These are phyloP conservation scores for Lithohypha guttulata DNA, from an alignment of 2,329 filamentous ascomycete species.

Conservation along the genomic window DNA sequence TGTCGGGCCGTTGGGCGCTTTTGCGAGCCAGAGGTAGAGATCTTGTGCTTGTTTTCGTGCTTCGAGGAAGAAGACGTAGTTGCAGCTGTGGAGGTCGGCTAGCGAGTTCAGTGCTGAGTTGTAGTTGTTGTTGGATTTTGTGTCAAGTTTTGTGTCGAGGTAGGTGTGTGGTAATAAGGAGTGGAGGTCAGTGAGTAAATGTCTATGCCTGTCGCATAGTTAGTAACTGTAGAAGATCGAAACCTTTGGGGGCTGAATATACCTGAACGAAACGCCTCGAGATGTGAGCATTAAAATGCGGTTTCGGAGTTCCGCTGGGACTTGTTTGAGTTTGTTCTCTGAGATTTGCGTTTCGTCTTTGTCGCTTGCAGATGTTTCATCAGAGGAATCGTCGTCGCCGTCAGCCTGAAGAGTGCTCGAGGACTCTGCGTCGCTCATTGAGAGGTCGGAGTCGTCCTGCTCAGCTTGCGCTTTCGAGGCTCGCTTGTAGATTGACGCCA, in stretches of 20 bases:
- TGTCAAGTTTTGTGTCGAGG: slow-evolving; percentile 95
- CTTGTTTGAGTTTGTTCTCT: slow-evolving; percentile 9
- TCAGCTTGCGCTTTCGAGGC: slow-evolving; percentile 24
- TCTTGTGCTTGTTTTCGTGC: slow-evolving; percentile 80
- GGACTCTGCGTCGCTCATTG: slow-evolving; percentile 12
- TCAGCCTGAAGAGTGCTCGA: slow-evolving; percentile 33
- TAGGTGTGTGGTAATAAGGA: slow-evolving; percentile 81
- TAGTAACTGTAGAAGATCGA: slow-evolving; percentile 3
- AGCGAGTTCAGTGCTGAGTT: slow-evolving; percentile 71
- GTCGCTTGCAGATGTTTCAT: slow-evolving; percentile 23
- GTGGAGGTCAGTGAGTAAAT: slow-evolving; percentile 81
- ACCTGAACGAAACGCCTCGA: slow-evolving; percentile 82
- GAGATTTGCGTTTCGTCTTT: slow-evolving; percentile 32
- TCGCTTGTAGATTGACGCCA: slow-evolving; percentile 49
- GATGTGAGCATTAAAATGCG: slow-evolving; percentile 84
- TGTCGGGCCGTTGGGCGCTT: slow-evolving; percentile 73
- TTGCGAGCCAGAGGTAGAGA: slow-evolving; percentile 86
- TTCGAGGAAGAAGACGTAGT: slow-evolving; percentile 91
- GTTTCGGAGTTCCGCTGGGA: slow-evolving; percentile 30
- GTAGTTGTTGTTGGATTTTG: slow-evolving; percentile 56
- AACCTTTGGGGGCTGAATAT: slow-evolving; percentile 21
- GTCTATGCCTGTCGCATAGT: slow-evolving; percentile 59
- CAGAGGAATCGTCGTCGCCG: slow-evolving; percentile 7
- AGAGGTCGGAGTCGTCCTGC: slow-evolving; percentile 19
- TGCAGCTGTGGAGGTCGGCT: slow-evolving; percentile 77